These are phyloP conservation scores for Cubamyces lactineus DNA, from an alignment of 768 basidiomycete species.

Conservation along the genomic window DNA sequence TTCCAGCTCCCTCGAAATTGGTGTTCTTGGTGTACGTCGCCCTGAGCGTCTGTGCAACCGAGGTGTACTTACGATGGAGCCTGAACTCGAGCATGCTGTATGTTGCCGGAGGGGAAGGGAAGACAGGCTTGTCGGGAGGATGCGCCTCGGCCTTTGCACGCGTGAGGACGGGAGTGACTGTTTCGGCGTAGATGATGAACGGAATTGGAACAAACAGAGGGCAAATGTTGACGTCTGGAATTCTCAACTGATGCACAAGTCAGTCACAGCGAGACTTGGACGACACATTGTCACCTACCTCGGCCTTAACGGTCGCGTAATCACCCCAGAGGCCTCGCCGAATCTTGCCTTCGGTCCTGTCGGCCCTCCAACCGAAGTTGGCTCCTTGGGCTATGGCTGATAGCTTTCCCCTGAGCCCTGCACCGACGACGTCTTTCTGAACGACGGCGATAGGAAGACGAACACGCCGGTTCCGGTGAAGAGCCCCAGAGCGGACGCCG, in stretches of 20 bases:
- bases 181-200: constrained; percentile 19
- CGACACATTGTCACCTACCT: constrained; percentile 12
- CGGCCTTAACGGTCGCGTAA: constrained; percentile 15
- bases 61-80: background rate
- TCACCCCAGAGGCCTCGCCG: constrained; percentile 28
- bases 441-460: constrained; percentile 5
- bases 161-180: constrained; percentile 3
- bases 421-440: constrained; percentile 8
- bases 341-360: constrained; percentile 6
- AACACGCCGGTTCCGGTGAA: constrained; percentile 14
- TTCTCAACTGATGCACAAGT: constrained; percentile 2
- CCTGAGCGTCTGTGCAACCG: too few species aligned
- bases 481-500: constrained; percentile 18
- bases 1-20: too few species aligned
- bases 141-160: constrained; percentile 3
- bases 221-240: constrained; percentile 9
- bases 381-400: background rate
- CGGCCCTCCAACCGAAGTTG: constrained; percentile 1
- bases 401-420: background rate
- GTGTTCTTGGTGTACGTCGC: too few species aligned
- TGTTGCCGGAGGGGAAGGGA: constrained; percentile 9
- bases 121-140: constrained; percentile 9
- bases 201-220: constrained; percentile 20
- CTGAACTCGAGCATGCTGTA: constrained; percentile 16
- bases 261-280: too few species aligned